phyloP scores from a whole-genome alignment of 73 alveolate species.

The Symbiodinium pilosum region DNA sequence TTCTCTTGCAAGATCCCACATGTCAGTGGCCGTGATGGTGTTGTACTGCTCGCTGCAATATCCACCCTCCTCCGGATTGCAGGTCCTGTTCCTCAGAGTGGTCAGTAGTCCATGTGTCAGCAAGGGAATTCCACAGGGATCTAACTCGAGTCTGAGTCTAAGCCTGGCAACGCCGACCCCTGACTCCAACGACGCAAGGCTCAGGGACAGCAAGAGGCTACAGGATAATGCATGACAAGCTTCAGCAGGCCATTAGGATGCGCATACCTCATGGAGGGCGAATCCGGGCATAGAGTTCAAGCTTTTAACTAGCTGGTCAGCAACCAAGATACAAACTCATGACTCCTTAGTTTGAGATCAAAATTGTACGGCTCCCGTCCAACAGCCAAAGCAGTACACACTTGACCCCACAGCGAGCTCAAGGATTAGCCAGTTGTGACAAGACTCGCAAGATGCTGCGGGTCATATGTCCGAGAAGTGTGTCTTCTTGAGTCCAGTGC shows the following conservation, averaged over 20 bases:
- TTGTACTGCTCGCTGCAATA: conserved; percentile 27
- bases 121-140: too few species aligned
- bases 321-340: conserved; percentile 37
- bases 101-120: too few species aligned
- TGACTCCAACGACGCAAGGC: too few species aligned
- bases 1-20: conserved; percentile 1
- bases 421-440: neutral
- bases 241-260: conserved; percentile 35
- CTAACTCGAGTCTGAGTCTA: too few species aligned
- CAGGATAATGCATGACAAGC: too few species aligned
- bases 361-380: too few species aligned
- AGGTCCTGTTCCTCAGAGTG: neutral
- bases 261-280: conserved; percentile 9
- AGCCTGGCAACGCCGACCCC: too few species aligned
- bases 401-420: neutral
- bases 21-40: conserved; percentile 4
- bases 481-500: neutral
- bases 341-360: neutral
- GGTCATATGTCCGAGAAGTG: neutral
- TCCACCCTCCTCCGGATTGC: conserved; percentile 14
- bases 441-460: neutral
- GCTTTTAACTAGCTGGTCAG: too few species aligned
- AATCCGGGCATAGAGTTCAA: too few species aligned
- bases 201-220: too few species aligned
- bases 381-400: too few species aligned